Evolutionary conservation across 2,329 filamentous ascomycete species (phyloP), one percentile per base, ranked within the genome.

Genomic region (Alternaria ventricosa): DNA sequence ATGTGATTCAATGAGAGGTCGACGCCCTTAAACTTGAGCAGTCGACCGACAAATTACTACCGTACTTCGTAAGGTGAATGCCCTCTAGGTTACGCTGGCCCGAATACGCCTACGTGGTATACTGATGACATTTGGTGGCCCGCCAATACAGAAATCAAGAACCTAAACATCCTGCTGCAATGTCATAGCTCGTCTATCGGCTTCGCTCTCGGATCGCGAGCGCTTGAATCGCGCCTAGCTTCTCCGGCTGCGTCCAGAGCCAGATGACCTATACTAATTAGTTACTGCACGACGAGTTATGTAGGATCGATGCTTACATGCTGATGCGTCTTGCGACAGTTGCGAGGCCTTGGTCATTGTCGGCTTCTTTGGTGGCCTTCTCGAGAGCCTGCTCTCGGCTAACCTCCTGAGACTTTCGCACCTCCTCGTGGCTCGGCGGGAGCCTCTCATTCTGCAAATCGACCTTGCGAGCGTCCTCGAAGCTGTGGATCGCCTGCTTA

Each of bases 401-500:
- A 75, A 93, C 91, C 76, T 94, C 92, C 66, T 90, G 92, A 79
- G 91, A 92, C 81, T 90, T 90, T 68, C 90, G 87, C 20, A 98
- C 94, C 81, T 99, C 96, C 53, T 98, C 95, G 66, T 96, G 92
- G 68, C 89, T 96, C 0, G 96, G 96, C 54, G 96, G 96, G 68
- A 99, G 85, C 67, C 93, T 88, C 83, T 99, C 96, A 80, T 99
- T 99, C 83, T 98, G 94, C 67, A 98, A 77, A 83, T 99, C 96
- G 53, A 99, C 94, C 85, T 97, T 98, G 67, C 94, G 88, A 15
- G 96, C 96, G 80, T 99, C 96, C 80, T 99, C 96, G 71, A 99
- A 99, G 72, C 89, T 96, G 82, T 89, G 95, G 74, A 99, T 99
- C 33, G 96, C 96, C 76, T 97, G 94, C 86, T 98, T 99, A 85